Evolutionary conservation across 306 rosid genomes (phyloP), one percentile per base, ranked within the genome.

Genomic region (Inga laurina): DNA sequence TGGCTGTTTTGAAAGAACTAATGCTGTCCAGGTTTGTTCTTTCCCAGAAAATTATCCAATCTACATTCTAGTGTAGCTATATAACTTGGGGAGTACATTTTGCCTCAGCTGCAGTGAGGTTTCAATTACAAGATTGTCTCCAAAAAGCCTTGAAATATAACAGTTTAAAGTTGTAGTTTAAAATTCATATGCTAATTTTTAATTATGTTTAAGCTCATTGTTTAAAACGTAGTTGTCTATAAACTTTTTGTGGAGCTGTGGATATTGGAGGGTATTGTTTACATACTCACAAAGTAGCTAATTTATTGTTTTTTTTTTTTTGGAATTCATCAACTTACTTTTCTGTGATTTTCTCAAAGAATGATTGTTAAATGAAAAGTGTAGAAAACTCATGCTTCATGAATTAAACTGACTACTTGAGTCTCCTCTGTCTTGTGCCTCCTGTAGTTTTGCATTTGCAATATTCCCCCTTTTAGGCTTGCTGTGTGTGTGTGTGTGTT

Each of bases 1-100:
- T 82, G 86, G 79, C 57, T 75, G 82, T 69, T 52, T 59, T 43
- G 90, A 87, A 69, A 77, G 88, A 52, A 85, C 41, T 48, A 78
- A 73, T 66, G 79, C 59, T 64, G 88, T 51, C 32, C 89, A 88
- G 91, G 91, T 88, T 82, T 79, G 91, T 83, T 76, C 69, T 75
- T 48, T 77, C 72, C 76, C 9, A 16, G 24, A 8, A 72, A 45
- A 22, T 22, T 14, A 14, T 46, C 22, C 18, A 14, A 46, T 72
- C 22, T 45, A 22, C 18, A 27, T 45, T 72, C 14, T 45, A 5
- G 18, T 72, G 14, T 72, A 45, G 57, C 46, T 46, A 15, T 72
- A 45, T 64, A 15, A 46, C 41, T 24, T 72, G 75, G 32, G 7
- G 27, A n/a, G 19, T 41, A 44, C 37, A 12, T 71, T 44, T 70